Conservation (phyloP, 2,329 filamentous ascomycete species). For the Venturia oleaginea region DNA sequence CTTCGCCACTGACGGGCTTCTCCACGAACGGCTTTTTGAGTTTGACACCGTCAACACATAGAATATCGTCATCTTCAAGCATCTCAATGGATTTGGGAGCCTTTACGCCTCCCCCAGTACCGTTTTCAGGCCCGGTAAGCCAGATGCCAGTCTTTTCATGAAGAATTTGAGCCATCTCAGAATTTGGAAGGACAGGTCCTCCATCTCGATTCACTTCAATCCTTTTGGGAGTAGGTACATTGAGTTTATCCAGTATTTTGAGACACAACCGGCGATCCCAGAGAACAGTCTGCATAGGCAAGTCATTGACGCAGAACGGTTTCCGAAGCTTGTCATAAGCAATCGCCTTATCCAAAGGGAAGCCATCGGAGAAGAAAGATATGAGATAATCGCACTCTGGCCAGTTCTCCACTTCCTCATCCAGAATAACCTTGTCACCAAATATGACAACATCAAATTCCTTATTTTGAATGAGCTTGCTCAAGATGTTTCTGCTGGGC, state of each 20-base stretch:
- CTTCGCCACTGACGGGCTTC: constrained; percentile 95
- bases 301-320: constrained; percentile 94
- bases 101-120: constrained; percentile 49
- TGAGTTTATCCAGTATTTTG: constrained; percentile 76
- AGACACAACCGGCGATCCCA: constrained; percentile 93
- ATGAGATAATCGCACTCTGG: constrained; percentile 93
- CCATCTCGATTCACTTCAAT: constrained; percentile 91
- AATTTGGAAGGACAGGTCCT: constrained; percentile 67
- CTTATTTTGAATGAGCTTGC: constrained; percentile 76
- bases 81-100: constrained; percentile 65
- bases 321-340: constrained; percentile 88
- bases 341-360: constrained; percentile 93
- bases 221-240: constrained; percentile 79
- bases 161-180: constrained; percentile 72
- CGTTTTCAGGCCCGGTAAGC: constrained; percentile 61
- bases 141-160: constrained; percentile 70
- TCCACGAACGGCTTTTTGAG: constrained; percentile 94
- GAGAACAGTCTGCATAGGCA: constrained; percentile 92
- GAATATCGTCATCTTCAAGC: constrained; percentile 79
- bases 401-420: constrained; percentile 95
- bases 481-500: constrained; percentile 91
- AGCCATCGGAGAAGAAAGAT: constrained; percentile 96
- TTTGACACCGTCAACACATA: constrained; percentile 74
- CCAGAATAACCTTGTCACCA: constrained; percentile 95
- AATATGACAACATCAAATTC: constrained; percentile 98